Evolutionary conservation across 2,329 filamentous ascomycete genomes (phyloP), one percentile per base, ranked within the genome.

Genomic region (Boeremia lycopersici): DNA sequence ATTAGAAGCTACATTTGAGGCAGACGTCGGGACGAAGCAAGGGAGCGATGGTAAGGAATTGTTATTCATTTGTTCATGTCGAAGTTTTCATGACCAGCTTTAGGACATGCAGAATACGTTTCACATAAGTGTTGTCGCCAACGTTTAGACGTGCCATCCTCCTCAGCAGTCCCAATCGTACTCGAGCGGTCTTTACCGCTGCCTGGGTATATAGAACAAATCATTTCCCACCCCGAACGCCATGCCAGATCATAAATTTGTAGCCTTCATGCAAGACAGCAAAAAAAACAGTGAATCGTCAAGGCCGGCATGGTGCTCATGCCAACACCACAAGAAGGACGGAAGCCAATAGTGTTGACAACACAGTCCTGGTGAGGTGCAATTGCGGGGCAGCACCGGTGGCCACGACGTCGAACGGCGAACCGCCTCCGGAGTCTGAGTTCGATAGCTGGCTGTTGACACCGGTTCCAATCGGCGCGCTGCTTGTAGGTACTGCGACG

Each of bases 401-500:
- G 1, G 69, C 65, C 8, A 62, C 57, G 11, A 74, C 65, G 56
- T 79, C 77, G 54, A 81, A 80, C 5, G 78, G 78, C 47, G 75
- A 78, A n/a, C 78, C 78, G 13, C 77, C 77, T 17, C 77, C 77
- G 11, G 72, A 76, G 25, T 73, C 69, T 17, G 68, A 59, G 44
- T 69, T 74, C 9, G 69, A 70, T 15, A 72, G 68, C 51, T 76
- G 71, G 13, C 62, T 61, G 30, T 63, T 72, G 7, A 53, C n/a
- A n/a, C 25, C 13, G 7, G 13, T 50, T 11, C 31, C 17, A 62
- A 61, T 49, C 33, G 57, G 48, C 33, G 61, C 34, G 47, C 60
- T 47, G 48, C 48, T 60, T 47, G 58, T 28, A 8, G 48, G 29
- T 6, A n/a, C 41, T 19, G 35, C 51, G 48, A 42, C 31, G 8